Conservation (phyloP, 2,329 filamentous ascomycete genomes). For the Hirsutella thompsonii region DNA sequence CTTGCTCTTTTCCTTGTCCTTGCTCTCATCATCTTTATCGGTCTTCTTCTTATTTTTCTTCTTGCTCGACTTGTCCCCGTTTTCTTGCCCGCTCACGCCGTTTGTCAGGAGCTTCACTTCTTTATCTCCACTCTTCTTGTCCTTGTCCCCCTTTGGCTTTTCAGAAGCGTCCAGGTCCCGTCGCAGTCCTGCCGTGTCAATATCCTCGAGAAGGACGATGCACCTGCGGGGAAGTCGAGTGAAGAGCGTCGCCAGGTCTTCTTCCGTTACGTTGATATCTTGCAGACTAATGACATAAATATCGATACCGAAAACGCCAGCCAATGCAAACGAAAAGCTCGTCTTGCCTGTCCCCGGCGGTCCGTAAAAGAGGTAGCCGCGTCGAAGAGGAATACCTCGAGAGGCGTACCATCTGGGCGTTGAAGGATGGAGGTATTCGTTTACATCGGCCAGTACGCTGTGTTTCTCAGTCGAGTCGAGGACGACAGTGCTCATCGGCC, state of each 20-base stretch:
- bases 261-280: constrained; percentile 48
- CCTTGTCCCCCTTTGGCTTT: constrained; percentile 12
- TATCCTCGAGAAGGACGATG: constrained; percentile 56
- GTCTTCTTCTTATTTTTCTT: constrained; percentile 14
- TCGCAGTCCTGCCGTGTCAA: constrained; percentile 50
- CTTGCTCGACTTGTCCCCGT: constrained; percentile 11
- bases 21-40: constrained; percentile 1
- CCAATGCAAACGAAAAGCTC: constrained; percentile 51
- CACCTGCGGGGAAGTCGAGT: constrained; percentile 47
- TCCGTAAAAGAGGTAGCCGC: constrained; percentile 69
- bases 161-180: constrained; percentile 26
- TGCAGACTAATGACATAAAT: constrained; percentile 49
- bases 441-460: constrained; percentile 56
- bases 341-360: constrained; percentile 66
- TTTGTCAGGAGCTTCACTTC: constrained; percentile 7
- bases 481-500: constrained; percentile 65
- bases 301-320: constrained; percentile 52
- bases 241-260: constrained; percentile 46
- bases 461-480: constrained; percentile 55
- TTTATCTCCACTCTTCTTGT: constrained; percentile 5
- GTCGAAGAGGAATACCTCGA: constrained; percentile 60
- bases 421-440: constrained; percentile 61
- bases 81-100: constrained; percentile 17
- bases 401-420: constrained; percentile 63
- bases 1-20: constrained; percentile 8